Evolutionary conservation across 1,284 basidiomycete genomes (phyloP).

Genomic region (Schizophyllum commune): DNA sequence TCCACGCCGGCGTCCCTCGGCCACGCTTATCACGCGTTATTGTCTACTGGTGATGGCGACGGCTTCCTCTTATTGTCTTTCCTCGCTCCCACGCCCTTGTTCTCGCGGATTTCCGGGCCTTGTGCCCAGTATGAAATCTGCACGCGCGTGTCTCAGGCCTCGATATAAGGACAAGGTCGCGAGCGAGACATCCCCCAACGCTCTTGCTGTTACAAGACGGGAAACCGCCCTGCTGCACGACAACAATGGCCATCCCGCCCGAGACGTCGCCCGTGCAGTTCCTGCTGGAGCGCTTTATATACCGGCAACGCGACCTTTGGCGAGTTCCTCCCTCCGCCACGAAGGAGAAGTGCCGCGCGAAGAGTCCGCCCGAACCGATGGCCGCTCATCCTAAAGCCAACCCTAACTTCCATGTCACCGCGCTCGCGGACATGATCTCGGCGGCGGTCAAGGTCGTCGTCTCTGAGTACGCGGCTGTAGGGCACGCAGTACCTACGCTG

Average conservation of each 20-base stretch:
- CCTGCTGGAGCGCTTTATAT: neutral
- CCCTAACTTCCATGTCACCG: slow-evolving; percentile 1
- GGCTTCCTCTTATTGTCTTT: neutral
- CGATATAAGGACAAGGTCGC: neutral
- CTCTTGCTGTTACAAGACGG: neutral
- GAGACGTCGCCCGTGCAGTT: neutral
- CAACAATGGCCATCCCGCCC: neutral
- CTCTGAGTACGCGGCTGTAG: slow-evolving; percentile 10
- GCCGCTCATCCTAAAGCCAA: neutral
- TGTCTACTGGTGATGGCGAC: neutral
- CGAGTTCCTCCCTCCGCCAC: neutral
- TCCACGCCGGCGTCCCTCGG: neutral
- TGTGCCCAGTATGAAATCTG: neutral
- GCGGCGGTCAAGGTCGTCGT: slow-evolving; percentile 11
- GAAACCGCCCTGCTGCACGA: neutral
- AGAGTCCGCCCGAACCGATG: neutral
- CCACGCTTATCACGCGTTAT: neutral
- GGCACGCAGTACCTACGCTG: slow-evolving; percentile 10
- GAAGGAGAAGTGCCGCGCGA: neutral
- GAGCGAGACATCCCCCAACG: neutral
- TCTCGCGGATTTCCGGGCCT: neutral
- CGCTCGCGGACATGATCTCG: slow-evolving; percentile 11
- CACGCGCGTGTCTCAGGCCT: neutral
- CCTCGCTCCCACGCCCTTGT: neutral
- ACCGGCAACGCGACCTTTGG: neutral